These are phyloP conservation scores for Pyricularia pennisetigena DNA, from an alignment of 2,329 filamentous ascomycete genomes.

Conservation along the genomic window DNA sequence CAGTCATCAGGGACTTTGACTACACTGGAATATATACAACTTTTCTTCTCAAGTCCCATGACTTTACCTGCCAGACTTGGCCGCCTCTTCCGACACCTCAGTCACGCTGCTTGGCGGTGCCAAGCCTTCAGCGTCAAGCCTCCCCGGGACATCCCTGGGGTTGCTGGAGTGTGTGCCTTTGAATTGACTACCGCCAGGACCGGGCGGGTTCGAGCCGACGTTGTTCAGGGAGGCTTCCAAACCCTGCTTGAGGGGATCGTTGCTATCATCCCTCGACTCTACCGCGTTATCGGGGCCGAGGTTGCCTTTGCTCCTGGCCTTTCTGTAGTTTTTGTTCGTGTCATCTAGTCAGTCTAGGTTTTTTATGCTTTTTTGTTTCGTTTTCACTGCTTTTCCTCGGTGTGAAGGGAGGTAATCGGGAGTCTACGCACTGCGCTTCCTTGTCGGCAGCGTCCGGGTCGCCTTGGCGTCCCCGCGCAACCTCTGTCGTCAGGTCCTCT, in stretches of 20 bases:
- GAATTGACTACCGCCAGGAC: not conserved
- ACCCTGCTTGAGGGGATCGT: not conserved
- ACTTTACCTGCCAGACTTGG: not conserved
- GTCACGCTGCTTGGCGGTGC: not conserved
- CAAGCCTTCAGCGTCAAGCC: not conserved
- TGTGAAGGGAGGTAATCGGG: no score
- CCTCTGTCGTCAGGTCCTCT: constrained; percentile 1
- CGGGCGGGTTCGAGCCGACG: not conserved
- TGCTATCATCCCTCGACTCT: not conserved
- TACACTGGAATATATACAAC: no score
- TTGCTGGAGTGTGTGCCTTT: not conserved
- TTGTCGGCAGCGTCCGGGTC: not conserved
- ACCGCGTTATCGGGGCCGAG: not conserved
- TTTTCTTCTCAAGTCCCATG: not conserved
- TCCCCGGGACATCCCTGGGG: not conserved
- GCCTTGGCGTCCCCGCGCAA: not conserved
- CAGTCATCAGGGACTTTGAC: no score
- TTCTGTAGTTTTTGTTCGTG: not conserved
- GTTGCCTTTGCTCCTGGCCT: not conserved
- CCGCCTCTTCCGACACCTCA: not conserved
- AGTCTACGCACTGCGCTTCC: not conserved
- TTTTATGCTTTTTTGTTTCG: no score
- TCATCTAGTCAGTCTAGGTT: not conserved
- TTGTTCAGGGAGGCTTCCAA: not conserved
- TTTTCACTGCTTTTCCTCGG: no score